phyloP scores from a whole-genome alignment of 2,329 filamentous ascomycete species.

The Fusarium udum region DNA sequence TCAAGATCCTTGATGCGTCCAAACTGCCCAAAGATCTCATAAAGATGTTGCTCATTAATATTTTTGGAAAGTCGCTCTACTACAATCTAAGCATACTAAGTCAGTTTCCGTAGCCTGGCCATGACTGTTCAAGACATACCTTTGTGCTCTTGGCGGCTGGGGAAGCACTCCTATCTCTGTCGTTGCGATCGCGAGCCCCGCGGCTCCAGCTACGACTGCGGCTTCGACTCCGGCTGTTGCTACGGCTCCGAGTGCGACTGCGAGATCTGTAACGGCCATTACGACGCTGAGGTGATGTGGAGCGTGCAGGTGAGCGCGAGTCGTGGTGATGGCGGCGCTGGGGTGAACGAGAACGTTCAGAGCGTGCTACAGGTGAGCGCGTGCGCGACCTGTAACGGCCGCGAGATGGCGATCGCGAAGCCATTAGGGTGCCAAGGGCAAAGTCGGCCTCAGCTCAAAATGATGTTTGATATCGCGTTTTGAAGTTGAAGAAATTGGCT shows the following conservation, averaged over 20 bases:
- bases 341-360: slow-evolving; percentile 48
- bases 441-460: background rate
- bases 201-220: slow-evolving; percentile 44
- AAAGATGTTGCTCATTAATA: slow-evolving; percentile 85
- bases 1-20: slow-evolving; percentile 88
- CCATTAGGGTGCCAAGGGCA: slow-evolving; percentile 35
- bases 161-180: slow-evolving; percentile 50
- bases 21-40: slow-evolving; percentile 91
- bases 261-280: slow-evolving; percentile 47
- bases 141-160: slow-evolving; percentile 62
- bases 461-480: slow-evolving; percentile 14
- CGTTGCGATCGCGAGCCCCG: slow-evolving; percentile 46
- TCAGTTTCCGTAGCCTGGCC: slow-evolving; percentile 11
- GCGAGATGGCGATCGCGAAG: slow-evolving; percentile 46
- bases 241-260: slow-evolving; percentile 45
- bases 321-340: slow-evolving; percentile 45
- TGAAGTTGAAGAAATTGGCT: slow-evolving; percentile 4
- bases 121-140: slow-evolving; percentile 46
- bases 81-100: slow-evolving; percentile 72
- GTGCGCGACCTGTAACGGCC: slow-evolving; percentile 48
- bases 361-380: slow-evolving; percentile 49
- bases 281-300: slow-evolving; percentile 46
- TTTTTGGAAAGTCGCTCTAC: slow-evolving; percentile 97
- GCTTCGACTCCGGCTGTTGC: background rate
- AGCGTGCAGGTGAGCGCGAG: slow-evolving; percentile 49